Conservation (phyloP, 2,329 filamentous ascomycete genomes). For the Colletotrichum sp. region DNA sequence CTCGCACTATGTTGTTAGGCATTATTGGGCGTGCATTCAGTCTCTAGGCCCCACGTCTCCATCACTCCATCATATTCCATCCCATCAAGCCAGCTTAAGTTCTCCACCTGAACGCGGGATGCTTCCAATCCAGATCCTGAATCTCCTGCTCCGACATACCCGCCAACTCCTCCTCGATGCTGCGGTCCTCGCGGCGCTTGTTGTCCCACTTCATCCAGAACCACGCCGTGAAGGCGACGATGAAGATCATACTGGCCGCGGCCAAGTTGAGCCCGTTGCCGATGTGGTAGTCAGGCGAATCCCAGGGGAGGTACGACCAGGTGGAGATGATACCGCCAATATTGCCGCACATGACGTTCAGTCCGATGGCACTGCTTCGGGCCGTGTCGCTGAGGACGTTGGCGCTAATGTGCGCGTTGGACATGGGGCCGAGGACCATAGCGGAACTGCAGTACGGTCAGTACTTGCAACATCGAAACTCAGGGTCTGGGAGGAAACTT, state of each 20-base stretch:
- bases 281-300: slow-evolving; percentile 70
- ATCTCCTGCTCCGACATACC: slow-evolving; percentile 60
- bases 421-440: slow-evolving; percentile 68
- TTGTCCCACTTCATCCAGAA: slow-evolving; percentile 69
- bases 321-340: slow-evolving; percentile 72
- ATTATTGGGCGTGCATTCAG: no score
- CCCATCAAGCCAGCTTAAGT: no score
- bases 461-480: no score
- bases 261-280: slow-evolving; percentile 75
- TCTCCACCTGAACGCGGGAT: slow-evolving; percentile 70
- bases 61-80: no score
- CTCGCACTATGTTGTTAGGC: no score
- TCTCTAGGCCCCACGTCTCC: no score
- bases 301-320: slow-evolving; percentile 68
- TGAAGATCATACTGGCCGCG: slow-evolving; percentile 55
- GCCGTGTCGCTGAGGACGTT: slow-evolving; percentile 77
- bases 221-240: slow-evolving; percentile 52
- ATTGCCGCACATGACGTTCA: slow-evolving; percentile 74
- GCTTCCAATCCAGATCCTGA: slow-evolving; percentile 69
- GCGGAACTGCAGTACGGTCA: slow-evolving; percentile 43
- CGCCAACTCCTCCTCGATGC: slow-evolving; percentile 61
- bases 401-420: slow-evolving; percentile 70
- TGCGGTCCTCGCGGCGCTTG: slow-evolving; percentile 56
- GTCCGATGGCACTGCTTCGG: slow-evolving; percentile 68
- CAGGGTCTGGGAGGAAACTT: no score